phyloP scores from a whole-genome alignment of 257 asterid species.

The Marsdenia floribunda region DNA sequence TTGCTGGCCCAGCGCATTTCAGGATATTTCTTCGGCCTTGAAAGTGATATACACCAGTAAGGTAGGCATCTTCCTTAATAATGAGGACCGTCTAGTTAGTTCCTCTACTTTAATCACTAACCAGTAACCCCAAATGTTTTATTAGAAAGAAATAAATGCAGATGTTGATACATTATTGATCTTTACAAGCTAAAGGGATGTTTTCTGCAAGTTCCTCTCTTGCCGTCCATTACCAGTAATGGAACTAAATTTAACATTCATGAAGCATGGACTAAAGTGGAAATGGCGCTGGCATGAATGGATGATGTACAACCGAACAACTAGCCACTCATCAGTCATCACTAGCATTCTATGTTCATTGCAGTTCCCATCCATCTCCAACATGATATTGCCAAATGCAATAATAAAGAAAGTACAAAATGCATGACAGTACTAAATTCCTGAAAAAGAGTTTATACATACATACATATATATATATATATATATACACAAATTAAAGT shows the following conservation, averaged over 20 bases:
- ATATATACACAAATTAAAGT: background rate
- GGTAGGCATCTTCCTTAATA: too few species aligned
- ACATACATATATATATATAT: background rate
- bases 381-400: background rate
- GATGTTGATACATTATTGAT: background rate
- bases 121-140: background rate
- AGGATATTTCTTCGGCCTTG: background rate
- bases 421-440: background rate
- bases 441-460: background rate
- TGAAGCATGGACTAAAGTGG: background rate
- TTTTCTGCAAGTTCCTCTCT: background rate
- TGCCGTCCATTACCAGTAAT: background rate
- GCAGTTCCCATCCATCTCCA: background rate
- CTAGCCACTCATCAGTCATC: background rate
- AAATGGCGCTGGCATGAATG: background rate
- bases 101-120: background rate
- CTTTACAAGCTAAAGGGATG: background rate
- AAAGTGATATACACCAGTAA: background rate
- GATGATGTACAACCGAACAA: background rate
- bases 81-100: too few species aligned
- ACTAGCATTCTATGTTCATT: background rate
- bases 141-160: background rate
- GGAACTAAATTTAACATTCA: background rate
- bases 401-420: background rate
- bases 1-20: background rate